Evolutionary conservation across 148 eudicot genomes (phyloP), one percentile per base, ranked within the genome.

Genomic region (Bassia scoparia): DNA sequence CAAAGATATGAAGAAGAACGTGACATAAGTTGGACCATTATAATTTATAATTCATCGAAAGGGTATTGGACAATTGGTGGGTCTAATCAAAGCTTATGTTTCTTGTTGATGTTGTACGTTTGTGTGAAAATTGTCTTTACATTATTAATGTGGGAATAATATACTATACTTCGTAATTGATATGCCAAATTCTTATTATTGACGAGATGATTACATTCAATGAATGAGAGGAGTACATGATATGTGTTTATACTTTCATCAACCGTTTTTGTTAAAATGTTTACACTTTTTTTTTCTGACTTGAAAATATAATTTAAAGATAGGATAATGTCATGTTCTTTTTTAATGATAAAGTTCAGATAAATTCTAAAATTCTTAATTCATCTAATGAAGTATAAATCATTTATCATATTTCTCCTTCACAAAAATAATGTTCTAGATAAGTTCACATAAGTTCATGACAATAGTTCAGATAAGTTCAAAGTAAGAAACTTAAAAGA

Each of bases 141-240:
- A n/a, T 60, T 53, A 49, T 76, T 26, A n/a, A 76, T 60, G 18
- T 1, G 21, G 49, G 44, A 6, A 35, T 17, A 59, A 11, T 50
- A 41, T 58, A n/a, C n/a, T n/a, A n/a, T n/a, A n/a, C n/a, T n/a
- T n/a, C n/a, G n/a, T n/a, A 67, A 31, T 37, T 61, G 23, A 70
- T 4, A 35, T 53, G 65, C n/a, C 67, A 65, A 55, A 49, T 6
- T 30, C 46, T 54, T 77, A 61, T 65, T 44, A 34, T 64, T 65
- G 71, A 63, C 26, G 31, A 70, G 52, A 50, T 30, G 54, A 62
- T 31, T 58, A 0, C 23, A n/a, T 23, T 41, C 20, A 73, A 29
- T 65, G 67, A 30, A 53, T 29, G n/a, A 64, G n/a, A 63, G 26
- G 48, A 64, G 31, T 10, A 31, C 68, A 52, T 21, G 59, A 53